Evolutionary conservation across 202 grass and related monocot genomes (phyloP).

Genomic region (Elaeis oleifera): DNA sequence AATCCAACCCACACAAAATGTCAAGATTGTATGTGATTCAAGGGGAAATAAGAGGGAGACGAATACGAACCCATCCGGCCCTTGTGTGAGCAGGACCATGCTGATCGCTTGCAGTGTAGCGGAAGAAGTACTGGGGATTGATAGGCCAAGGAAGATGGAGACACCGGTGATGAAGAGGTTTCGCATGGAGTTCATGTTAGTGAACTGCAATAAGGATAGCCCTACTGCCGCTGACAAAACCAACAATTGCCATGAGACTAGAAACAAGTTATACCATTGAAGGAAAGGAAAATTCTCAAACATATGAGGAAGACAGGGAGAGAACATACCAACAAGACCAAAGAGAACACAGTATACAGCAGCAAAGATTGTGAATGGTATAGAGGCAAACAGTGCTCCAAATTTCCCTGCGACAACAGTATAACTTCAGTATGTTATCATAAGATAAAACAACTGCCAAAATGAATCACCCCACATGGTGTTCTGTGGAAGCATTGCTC

Average conservation of each 20-base stretch:
- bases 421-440: background rate
- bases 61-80: conserved; percentile 68
- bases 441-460: no score
- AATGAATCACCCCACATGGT: no score
- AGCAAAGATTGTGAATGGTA: conserved; percentile 90
- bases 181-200: conserved; percentile 99
- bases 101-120: conserved; percentile 58
- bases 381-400: conserved; percentile 84
- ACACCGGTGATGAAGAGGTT: conserved; percentile 94
- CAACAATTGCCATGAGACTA: conserved; percentile 6
- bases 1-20: background rate
- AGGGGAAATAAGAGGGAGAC: no score
- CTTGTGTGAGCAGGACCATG: conserved; percentile 80
- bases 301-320: background rate
- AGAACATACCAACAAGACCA: conserved; percentile 71
- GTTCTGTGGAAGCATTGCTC: conserved; percentile 6
- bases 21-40: no score
- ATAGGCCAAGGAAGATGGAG: conserved; percentile 90
- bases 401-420: conserved; percentile 65
- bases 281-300: background rate
- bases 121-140: conserved; percentile 96
- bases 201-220: conserved; percentile 94
- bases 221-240: conserved; percentile 65
- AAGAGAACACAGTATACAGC: conserved; percentile 89
- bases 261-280: no score